Percentiles rank a stretch among this genome's conserved stretches.
phyloP scores from a whole-genome alignment of 2,329 filamentous ascomycete genomes.

The Chrysoporthe cubensis region DNA sequence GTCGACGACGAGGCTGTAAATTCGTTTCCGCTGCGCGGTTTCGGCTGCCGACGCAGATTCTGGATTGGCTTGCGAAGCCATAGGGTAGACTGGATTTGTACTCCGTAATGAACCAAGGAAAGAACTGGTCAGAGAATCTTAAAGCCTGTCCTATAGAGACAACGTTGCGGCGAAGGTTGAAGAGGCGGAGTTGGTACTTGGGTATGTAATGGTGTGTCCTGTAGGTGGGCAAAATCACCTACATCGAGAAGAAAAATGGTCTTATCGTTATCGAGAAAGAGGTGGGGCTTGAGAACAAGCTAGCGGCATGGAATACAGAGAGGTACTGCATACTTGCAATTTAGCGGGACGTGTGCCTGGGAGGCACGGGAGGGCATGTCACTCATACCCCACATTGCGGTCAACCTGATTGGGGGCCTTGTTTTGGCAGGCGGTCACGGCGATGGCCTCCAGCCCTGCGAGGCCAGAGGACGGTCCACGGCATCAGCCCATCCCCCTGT shows the following conservation, averaged over 20 bases:
- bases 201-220: background rate
- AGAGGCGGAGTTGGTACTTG: background rate
- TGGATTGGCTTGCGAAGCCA: conserved; percentile 3
- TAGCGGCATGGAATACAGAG: background rate
- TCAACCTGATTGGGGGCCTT: too few species aligned
- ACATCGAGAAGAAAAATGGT: background rate
- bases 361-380: background rate
- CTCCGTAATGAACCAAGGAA: too few species aligned
- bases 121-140: background rate
- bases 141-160: background rate
- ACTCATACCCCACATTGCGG: background rate
- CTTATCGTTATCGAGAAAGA: conserved; percentile 8
- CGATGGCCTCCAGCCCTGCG: background rate
- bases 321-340: background rate
- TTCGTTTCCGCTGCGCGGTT: conserved; percentile 56
- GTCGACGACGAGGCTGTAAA: conserved; percentile 86
- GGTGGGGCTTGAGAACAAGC: background rate
- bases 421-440: background rate
- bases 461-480: background rate
- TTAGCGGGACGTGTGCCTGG: background rate
- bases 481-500: too few species aligned
- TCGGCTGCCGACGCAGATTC: background rate
- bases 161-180: background rate
- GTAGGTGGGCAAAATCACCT: background rate
- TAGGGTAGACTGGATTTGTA: background rate